A percentile compares a stretch with the other conserved stretches of the same genome.
These are phyloP conservation scores for Russula sp. DNA, from an alignment of 768 basidiomycete genomes.

Conservation along the genomic window DNA sequence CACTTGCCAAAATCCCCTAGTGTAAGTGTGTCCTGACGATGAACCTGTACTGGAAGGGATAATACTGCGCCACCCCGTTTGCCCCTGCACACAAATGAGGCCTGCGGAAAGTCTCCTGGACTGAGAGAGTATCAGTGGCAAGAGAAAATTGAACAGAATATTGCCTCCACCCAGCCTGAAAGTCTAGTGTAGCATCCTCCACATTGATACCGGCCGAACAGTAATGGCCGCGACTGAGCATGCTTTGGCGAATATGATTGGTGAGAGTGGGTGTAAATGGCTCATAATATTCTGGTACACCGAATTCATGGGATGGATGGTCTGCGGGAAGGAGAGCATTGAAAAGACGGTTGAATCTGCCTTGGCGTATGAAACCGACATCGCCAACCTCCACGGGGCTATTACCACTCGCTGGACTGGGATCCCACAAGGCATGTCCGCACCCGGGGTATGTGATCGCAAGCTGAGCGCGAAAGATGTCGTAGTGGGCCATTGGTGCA, in stretches of 20 bases:
- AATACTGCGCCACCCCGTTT: background rate
- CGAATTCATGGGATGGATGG: too few relatives aligned
- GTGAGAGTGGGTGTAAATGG: too few relatives aligned
- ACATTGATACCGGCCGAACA: background rate
- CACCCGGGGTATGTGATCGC: background rate
- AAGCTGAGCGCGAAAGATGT: background rate
- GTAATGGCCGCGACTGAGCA: background rate
- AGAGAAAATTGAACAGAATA: background rate
- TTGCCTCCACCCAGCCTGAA: background rate
- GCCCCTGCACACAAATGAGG: background rate
- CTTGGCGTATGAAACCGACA: too few relatives aligned
- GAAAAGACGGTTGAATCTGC: too few relatives aligned
- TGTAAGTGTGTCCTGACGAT: too few relatives aligned
- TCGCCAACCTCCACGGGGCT: too few relatives aligned
- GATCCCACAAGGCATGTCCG: background rate
- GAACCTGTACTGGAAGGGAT: too few relatives aligned
- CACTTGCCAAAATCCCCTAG: too few relatives aligned
- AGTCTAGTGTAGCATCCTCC: background rate
- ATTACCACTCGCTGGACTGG: too few relatives aligned
- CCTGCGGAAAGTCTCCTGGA: background rate
- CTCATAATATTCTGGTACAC: too few relatives aligned
- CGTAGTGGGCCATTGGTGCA: background rate
- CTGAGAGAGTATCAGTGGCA: background rate
- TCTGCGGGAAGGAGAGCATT: too few relatives aligned
- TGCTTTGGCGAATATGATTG: too few relatives aligned